Conservation (phyloP, 129 eudicot species). For the Tanacetum coccineum region DNA sequence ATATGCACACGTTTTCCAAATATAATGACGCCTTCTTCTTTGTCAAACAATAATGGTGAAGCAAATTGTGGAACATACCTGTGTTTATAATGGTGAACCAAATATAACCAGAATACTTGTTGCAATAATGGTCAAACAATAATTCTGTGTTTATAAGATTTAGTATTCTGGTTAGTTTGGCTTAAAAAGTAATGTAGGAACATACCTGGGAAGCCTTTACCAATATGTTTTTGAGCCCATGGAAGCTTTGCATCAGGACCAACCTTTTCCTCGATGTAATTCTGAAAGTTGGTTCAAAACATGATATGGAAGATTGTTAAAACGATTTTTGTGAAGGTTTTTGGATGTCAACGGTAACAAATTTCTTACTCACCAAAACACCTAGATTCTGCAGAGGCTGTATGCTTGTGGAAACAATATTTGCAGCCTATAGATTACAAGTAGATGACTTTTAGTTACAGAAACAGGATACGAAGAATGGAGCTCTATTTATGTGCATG, state of each 20-base stretch:
- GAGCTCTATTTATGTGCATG: no score
- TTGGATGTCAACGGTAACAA: background rate
- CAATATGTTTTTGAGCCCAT: conserved; percentile 56
- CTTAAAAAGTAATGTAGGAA: conserved; percentile 5
- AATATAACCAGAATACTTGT: no score
- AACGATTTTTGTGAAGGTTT: background rate
- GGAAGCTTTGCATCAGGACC: conserved; percentile 60
- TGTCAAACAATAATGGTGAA: no score
- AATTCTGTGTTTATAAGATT: background rate
- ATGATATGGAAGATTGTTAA: background rate
- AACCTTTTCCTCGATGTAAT: conserved; percentile 55
- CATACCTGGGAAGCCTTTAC: conserved; percentile 72
- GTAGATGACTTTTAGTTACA: conserved; percentile 9
- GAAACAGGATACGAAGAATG: no score
- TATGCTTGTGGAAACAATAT: conserved; percentile 70
- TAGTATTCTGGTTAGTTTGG: conserved; percentile 7
- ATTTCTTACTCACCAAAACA: conserved; percentile 49
- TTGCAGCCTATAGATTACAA: conserved; percentile 58
- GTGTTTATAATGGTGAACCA: no score
- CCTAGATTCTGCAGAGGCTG: conserved; percentile 76
- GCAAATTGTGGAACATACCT: no score
- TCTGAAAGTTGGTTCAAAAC: conserved; percentile 37
- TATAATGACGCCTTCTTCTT: no score
- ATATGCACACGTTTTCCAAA: no score
- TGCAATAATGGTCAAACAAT: no score